phyloP scores from a whole-genome alignment of 1,139 yeast genomes.

The Yamadazyma dushanensis region DNA sequence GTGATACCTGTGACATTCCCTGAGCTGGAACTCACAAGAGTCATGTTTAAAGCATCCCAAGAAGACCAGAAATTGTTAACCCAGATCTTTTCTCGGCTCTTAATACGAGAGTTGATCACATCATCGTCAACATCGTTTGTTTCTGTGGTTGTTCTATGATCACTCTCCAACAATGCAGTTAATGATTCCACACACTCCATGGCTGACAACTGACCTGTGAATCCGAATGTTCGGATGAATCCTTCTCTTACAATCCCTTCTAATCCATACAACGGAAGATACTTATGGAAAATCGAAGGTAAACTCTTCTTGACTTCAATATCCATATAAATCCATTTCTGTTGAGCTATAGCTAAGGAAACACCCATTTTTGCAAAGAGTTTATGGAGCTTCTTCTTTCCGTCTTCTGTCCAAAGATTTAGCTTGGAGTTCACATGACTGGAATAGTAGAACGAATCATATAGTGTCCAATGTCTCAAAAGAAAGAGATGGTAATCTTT shows the following conservation, averaged over 20 bases:
- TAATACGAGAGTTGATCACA: conserved; percentile 43
- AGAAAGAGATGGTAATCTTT: conserved; percentile 85
- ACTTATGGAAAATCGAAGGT: conserved; percentile 66
- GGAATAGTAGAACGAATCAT: conserved; percentile 87
- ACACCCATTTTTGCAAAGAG: conserved; percentile 97
- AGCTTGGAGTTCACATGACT: conserved; percentile 87
- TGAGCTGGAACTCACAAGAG: conserved; percentile 17
- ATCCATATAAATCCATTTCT: conserved; percentile 92
- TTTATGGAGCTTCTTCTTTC: conserved; percentile 81
- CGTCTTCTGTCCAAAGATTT: conserved; percentile 89
- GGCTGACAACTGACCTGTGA: conserved; percentile 82
- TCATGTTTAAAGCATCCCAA: conserved; percentile 82
- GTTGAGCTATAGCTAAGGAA: conserved; percentile 82
- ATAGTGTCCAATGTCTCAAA: conserved; percentile 89
- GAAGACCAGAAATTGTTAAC: conserved; percentile 90
- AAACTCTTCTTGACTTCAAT: conserved; percentile 73
- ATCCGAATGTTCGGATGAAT: conserved; percentile 82
- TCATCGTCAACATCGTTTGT: conserved; percentile 37
- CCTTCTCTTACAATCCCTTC: conserved; percentile 87
- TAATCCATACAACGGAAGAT: conserved; percentile 73
- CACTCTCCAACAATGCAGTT: conserved; percentile 78
- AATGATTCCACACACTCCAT: conserved; percentile 91
- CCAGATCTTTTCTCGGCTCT: conserved; percentile 69
- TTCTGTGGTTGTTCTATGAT: too few relatives aligned
- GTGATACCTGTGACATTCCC: conserved; percentile 15